Conservation (phyloP, 495 filamentous ascomycete species). For the Daldinia childiae region DNA sequence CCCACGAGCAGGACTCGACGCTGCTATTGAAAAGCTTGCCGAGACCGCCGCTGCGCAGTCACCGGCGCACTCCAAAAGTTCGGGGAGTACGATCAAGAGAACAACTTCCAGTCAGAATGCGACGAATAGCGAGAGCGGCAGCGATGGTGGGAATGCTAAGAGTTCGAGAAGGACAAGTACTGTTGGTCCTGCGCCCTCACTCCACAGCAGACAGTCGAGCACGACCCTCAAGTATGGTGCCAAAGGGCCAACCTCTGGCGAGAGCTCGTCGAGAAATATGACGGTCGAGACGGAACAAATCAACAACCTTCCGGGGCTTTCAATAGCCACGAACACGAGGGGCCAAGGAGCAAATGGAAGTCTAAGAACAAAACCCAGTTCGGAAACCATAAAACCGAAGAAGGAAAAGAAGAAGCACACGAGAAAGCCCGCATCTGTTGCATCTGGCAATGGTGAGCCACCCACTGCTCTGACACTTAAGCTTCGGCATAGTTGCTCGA, state of each 20-base stretch:
- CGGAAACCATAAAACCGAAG: conserved; percentile 90
- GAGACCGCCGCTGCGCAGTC: conserved; percentile 58
- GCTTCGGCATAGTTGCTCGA: conserved; percentile 51
- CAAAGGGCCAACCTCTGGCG: conserved; percentile 66
- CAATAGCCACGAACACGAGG: conserved; percentile 72
- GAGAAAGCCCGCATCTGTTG: conserved; percentile 76
- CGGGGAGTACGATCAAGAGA: conserved; percentile 47
- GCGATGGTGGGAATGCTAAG: conserved; percentile 65
- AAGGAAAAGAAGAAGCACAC: conserved; percentile 89
- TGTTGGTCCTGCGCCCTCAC: conserved; percentile 49
- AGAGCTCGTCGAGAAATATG: conserved; percentile 89
- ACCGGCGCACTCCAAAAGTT: conserved; percentile 48
- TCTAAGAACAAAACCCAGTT: conserved; percentile 85
- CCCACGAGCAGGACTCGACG: conserved; percentile 58
- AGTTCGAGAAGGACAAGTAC: conserved; percentile 46
- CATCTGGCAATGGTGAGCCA: conserved; percentile 76
- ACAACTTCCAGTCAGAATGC: conserved; percentile 48
- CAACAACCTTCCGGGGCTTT: conserved; percentile 86
- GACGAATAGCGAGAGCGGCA: conserved; percentile 66
- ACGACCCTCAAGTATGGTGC: conserved; percentile 52
- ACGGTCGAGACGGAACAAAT: conserved; percentile 98
- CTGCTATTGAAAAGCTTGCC: conserved; percentile 58
- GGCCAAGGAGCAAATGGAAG: conserved; percentile 74
- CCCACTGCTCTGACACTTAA: conserved; percentile 38
- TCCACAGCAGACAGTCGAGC: conserved; percentile 57